phyloP scores from a whole-genome alignment of 257 asterid species.

The Solanum clarkiae region DNA sequence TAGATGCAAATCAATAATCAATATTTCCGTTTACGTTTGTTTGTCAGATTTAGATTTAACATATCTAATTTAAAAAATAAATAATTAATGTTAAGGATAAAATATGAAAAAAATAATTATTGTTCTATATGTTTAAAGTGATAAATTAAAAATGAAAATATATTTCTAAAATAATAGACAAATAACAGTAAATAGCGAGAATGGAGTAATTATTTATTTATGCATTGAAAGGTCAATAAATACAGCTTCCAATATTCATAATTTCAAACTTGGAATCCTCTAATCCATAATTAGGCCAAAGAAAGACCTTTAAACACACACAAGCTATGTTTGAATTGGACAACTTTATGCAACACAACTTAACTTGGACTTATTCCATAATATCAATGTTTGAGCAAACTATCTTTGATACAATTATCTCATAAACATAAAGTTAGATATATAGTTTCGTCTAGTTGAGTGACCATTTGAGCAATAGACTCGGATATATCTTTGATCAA shows the following conservation, averaged over 20 bases:
- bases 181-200: too few relatives aligned
- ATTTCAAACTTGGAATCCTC: background rate
- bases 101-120: too few relatives aligned
- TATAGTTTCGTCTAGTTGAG: background rate
- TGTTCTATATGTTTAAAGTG: too few relatives aligned
- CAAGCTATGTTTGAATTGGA: background rate
- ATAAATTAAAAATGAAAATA: too few relatives aligned
- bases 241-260: background rate
- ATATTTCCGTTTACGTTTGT: too few relatives aligned
- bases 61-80: too few relatives aligned
- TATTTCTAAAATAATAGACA: too few relatives aligned
- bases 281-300: background rate
- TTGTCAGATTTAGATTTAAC: too few relatives aligned
- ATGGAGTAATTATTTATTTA: background rate
- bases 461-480: background rate
- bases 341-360: background rate
- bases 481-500: background rate
- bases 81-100: too few relatives aligned
- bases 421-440: background rate
- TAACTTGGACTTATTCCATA: background rate
- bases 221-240: background rate
- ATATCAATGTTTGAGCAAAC: background rate
- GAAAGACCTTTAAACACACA: background rate
- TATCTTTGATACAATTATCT: background rate
- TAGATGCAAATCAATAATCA: background rate